Evolutionary conservation across 176 grass and related monocot genomes (phyloP).

Genomic region (Aegilops umbellulata): DNA sequence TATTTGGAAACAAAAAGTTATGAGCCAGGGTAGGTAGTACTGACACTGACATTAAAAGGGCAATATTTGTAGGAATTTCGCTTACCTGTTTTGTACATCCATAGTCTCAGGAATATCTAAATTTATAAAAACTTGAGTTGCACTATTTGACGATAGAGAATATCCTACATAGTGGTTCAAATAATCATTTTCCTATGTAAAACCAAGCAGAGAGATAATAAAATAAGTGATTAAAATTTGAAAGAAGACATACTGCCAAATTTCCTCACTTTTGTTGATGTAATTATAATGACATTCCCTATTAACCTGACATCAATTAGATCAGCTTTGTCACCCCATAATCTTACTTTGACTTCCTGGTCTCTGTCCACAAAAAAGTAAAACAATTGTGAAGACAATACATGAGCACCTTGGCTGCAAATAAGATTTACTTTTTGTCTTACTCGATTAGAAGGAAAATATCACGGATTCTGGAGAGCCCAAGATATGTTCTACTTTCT

Average conservation of each 20-base stretch:
- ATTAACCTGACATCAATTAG: background rate
- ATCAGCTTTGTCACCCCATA: background rate
- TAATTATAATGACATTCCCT: background rate
- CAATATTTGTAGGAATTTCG: background rate
- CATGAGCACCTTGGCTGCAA: background rate
- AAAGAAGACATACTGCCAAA: background rate
- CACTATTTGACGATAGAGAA: slow-evolving; percentile 11
- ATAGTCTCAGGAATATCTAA: background rate
- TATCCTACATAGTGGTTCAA: background rate
- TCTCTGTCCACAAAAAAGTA: background rate
- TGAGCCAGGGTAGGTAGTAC: background rate
- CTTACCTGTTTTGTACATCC: background rate
- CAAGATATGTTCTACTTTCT: background rate
- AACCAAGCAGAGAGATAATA: background rate
- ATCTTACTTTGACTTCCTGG: background rate
- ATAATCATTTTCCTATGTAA: background rate
- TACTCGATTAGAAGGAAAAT: background rate
- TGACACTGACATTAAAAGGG: background rate
- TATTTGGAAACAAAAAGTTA: background rate
- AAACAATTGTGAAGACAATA: background rate
- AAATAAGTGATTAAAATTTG: background rate
- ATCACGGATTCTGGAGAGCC: background rate
- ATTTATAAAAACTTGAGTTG: background rate
- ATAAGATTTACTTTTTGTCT: background rate
- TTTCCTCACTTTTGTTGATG: background rate